phyloP scores from a whole-genome alignment of 768 basidiomycete species.

The Tricholoma sp. region DNA sequence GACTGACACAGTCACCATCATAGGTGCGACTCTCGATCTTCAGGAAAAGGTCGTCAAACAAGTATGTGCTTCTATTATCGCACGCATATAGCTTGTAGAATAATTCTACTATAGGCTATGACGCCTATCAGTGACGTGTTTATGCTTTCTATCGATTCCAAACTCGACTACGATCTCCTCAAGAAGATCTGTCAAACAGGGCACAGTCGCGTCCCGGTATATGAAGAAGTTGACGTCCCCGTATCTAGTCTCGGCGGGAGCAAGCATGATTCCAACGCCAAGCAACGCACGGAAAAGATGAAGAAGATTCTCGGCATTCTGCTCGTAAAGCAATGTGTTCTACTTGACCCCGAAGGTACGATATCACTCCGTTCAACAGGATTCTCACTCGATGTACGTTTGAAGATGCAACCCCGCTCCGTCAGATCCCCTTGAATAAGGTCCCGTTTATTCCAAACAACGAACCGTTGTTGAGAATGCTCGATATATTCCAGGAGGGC shows the following conservation, averaged over 20 bases:
- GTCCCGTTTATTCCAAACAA: slow-evolving; percentile 85
- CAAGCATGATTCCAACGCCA: slow-evolving; percentile 7
- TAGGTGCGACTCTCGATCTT: slow-evolving; percentile 83
- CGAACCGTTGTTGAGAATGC: slow-evolving; percentile 76
- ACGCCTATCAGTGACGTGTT: slow-evolving; percentile 76
- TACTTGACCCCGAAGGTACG: slow-evolving; percentile 79
- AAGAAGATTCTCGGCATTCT: slow-evolving; percentile 86
- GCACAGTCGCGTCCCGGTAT: slow-evolving; percentile 81
- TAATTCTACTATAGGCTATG: slow-evolving; percentile 51
- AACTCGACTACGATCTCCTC: slow-evolving; percentile 76
- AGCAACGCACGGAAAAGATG: slow-evolving; percentile 41
- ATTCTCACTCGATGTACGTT: background rate
- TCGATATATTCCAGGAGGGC: slow-evolving; percentile 88
- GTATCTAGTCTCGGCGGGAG: slow-evolving; percentile 25
- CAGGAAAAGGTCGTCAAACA: slow-evolving; percentile 82
- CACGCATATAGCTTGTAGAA: background rate
- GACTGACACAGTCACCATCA: slow-evolving; percentile 83
- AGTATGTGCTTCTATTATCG: slow-evolving; percentile 24
- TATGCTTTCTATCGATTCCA: slow-evolving; percentile 84
- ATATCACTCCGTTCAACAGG: background rate
- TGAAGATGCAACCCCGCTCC: slow-evolving; percentile 74
- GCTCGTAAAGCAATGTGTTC: slow-evolving; percentile 80
- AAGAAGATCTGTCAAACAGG: slow-evolving; percentile 73
- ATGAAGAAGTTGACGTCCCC: slow-evolving; percentile 68
- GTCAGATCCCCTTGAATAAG: slow-evolving; percentile 80